Evolutionary conservation across 495 filamentous ascomycete genomes (phyloP).

Genomic region (Hyaloscypha finlandica): DNA sequence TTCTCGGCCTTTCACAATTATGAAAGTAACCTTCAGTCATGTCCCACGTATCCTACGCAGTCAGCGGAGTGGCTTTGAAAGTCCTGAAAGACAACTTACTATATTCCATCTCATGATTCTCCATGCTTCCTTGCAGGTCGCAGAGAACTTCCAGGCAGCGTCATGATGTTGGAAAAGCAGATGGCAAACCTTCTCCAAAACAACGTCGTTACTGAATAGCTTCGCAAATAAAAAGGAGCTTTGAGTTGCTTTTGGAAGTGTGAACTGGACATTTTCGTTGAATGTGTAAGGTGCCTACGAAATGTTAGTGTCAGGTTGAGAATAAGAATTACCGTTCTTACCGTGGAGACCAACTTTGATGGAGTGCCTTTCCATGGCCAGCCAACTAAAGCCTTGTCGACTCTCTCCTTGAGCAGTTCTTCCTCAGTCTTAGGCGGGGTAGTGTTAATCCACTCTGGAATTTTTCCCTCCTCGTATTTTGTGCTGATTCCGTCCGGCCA

Average conservation of each 20-base stretch:
- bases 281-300: neutral
- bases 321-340: neutral
- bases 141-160: conserved; percentile 12
- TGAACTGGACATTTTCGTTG: neutral
- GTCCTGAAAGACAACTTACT: conserved; percentile 1
- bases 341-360: conserved; percentile 5
- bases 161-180: conserved; percentile 9
- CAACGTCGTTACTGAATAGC: neutral
- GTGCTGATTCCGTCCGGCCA: neutral
- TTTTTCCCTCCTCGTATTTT: neutral
- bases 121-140: conserved; percentile 10
- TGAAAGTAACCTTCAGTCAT: neutral
- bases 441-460: neutral
- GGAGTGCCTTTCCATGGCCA: conserved; percentile 23
- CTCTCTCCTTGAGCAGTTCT: neutral
- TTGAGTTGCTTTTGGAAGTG: neutral
- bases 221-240: neutral
- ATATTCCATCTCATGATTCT: neutral
- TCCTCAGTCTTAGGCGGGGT: conserved; percentile 1
- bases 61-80: neutral
- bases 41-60: conserved; percentile 3
- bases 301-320: neutral
- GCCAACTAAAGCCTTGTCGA: conserved; percentile 5
- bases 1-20: conserved; percentile 1
- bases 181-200: neutral